Base-by-base conservation (phyloP, 306 rosid species). In the Potentilla sterilis region DNA sequence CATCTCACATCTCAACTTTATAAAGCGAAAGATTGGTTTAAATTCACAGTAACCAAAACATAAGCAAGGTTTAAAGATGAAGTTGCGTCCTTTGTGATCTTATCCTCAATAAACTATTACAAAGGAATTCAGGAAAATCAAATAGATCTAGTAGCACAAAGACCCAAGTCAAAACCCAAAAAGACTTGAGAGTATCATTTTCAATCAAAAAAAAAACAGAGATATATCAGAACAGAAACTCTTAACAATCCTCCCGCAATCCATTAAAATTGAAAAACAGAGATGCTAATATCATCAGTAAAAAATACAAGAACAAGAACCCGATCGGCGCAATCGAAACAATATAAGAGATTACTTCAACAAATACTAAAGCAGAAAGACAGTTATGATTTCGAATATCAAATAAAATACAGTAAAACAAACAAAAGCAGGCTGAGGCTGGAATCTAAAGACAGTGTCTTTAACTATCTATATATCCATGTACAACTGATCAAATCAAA, bases 401-500 rank as follows among this genome's bases (percentile, higher is more conserved):
- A n/a, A 44, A 67, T 7, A 75, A 22, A 63, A 9, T 34, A 70
- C 32, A 43, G 72, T 35, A 19, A 14, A 1, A 61, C 11, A 41
- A 65, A 2, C 49, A 55, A 67, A 34, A 49, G 4, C 43, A 49
- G 76, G 46, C 71, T 37, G 1, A 28, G 28, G 28, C 0, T 28
- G 28, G 28, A n/a, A n/a, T n/a, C n/a, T n/a, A n/a, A n/a, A n/a
- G n/a, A 28, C 28, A 28, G 28, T 28, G 28, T 28, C 28, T 28
- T 28, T 28, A 28, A 28, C 28, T 28, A 28, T 28, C 28, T 28
- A 28, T 18, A 18, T 47, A 44, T 44, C 14, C 48, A 44, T 9
- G 48, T 5, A 44, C 3, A 44, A 44, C 14, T 44, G 75, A 51
- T 77, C 75, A 54, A 80, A 81, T 64, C 61, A 80, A 83, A 84